These are phyloP conservation scores for Suhomyces bribrorum DNA, from an alignment of 1,139 yeast genomes.

Conservation along the genomic window DNA sequence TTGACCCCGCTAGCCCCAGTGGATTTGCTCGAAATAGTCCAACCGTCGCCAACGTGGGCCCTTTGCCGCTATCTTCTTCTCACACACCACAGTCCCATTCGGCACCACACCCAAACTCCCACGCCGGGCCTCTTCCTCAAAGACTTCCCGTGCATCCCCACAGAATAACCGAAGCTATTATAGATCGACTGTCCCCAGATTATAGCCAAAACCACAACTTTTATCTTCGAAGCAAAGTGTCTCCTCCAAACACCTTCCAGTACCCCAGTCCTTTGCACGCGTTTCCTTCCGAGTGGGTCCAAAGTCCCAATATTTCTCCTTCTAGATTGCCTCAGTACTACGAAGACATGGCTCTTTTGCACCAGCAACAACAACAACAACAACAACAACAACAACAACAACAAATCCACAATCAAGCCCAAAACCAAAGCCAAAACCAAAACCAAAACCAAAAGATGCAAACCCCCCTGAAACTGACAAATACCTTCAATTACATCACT, in stretches of 20 bases:
- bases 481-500: constrained; percentile 23
- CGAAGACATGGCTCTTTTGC: constrained; percentile 6
- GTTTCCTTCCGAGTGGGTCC: constrained; percentile 42
- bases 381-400: background rate
- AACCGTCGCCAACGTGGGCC: background rate
- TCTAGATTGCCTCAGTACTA: constrained; percentile 16
- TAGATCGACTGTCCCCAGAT: constrained; percentile 2
- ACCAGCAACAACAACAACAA: constrained; percentile 4
- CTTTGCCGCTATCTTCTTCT: too few relatives aligned
- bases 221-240: background rate
- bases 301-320: constrained; percentile 30
- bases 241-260: constrained; percentile 5
- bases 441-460: constrained; percentile 15
- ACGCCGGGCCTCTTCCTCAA: too few relatives aligned
- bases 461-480: constrained; percentile 25
- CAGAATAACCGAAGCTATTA: background rate
- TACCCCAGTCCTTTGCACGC: constrained; percentile 11
- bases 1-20: background rate
- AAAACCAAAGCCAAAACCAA: constrained; percentile 4
- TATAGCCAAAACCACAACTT: background rate
- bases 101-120: too few relatives aligned
- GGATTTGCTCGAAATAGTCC: background rate
- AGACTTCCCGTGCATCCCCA: background rate
- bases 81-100: too few relatives aligned
- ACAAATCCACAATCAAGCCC: constrained; percentile 4